Base-by-base conservation (phyloP, 148 eudicot genomes). In the Agrostemma githago region DNA sequence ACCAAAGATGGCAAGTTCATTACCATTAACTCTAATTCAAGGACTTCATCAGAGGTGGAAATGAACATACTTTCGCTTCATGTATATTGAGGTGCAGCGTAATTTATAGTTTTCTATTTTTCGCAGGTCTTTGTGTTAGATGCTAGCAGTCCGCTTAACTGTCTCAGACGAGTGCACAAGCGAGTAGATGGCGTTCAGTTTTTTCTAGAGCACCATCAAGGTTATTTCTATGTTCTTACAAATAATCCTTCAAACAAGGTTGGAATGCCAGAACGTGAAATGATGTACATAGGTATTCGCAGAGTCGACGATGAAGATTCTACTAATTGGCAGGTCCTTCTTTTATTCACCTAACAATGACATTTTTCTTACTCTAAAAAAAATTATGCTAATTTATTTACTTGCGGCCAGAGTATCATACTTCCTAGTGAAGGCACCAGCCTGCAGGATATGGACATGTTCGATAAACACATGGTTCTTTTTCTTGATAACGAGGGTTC, bases 1-100 rank as follows among this genome's bases (percentile, higher is more conserved):
- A 92, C 97, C 66, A 95, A 95, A 84, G 99, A 95, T 86, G 92
- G 96, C 63, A 92, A 86, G 73, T 95, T 90, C 82, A 84, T 95
- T 72, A 92, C 99, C 34, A 86, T 92, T 77, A 95, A 95, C 85
- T 95, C 99, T 48, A 95, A 92, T 86, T 92, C 97, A 62, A 87
- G 99, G 82, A 87, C 94, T 62, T 92, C 97, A 71, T 92, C 99
- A 34, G 99, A 95, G 97, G 99, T 90, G 84, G 79, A 84, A 74
- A 73, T 74, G 67, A 76, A 77, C 68, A 71, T 71, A 71, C 76
- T 51, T 75, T 75, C 72, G 71, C 16, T 70, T 26, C 40, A 60
- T 44, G 70, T 72, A 56, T 71, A 48, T 59, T 74, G 43, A 3
- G 8, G n/a, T 20, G 15, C n/a, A 51, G 53, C 59, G 48, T 58